Evolutionary conservation across 2,329 filamentous ascomycete genomes (phyloP).

Genomic region (Chaetomiaceae sp.): DNA sequence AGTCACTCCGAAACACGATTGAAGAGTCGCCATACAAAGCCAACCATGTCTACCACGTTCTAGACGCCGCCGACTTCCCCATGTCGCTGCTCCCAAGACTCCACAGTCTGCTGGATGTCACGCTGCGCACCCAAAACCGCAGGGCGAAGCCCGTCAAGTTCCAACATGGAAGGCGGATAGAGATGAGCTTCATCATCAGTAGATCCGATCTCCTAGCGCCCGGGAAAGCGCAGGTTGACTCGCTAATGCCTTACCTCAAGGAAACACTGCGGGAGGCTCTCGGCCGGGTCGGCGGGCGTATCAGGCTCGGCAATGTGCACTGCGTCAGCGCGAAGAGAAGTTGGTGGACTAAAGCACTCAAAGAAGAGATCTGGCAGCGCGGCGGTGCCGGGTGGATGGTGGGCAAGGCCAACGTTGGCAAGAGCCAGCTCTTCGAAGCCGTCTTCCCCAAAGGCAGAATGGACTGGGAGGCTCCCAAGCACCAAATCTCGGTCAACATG

Average conservation of each 20-base stretch:
- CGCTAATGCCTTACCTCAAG: constrained; percentile 78
- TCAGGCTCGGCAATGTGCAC: constrained; percentile 82
- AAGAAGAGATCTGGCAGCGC: constrained; percentile 76
- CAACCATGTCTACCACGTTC: constrained; percentile 92
- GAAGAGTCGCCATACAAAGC: constrained; percentile 82
- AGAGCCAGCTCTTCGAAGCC: constrained; percentile 83
- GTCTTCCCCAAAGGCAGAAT: constrained; percentile 75
- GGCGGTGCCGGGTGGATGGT: constrained; percentile 93
- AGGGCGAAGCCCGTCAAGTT: constrained; percentile 66
- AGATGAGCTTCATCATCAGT: constrained; percentile 88
- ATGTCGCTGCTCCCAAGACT: constrained; percentile 84
- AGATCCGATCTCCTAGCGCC: constrained; percentile 81
- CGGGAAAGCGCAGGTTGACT: constrained; percentile 76
- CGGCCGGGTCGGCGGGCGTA: constrained; percentile 59
- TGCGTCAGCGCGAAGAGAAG: constrained; percentile 80
- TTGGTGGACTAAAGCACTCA: constrained; percentile 89
- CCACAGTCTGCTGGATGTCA: constrained; percentile 63
- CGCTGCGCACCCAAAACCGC: constrained; percentile 74
- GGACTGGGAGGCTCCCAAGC: constrained; percentile 36
- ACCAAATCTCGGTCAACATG: constrained; percentile 36
- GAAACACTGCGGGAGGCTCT: constrained; percentile 73
- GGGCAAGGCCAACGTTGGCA: constrained; percentile 97
- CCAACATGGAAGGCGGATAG: constrained; percentile 62
- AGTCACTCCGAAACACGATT: constrained; percentile 78
- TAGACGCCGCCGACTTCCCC: constrained; percentile 95